Evolutionary conservation across 1,284 basidiomycete species (phyloP).

Genomic region (Leccinum griseonigrum): DNA sequence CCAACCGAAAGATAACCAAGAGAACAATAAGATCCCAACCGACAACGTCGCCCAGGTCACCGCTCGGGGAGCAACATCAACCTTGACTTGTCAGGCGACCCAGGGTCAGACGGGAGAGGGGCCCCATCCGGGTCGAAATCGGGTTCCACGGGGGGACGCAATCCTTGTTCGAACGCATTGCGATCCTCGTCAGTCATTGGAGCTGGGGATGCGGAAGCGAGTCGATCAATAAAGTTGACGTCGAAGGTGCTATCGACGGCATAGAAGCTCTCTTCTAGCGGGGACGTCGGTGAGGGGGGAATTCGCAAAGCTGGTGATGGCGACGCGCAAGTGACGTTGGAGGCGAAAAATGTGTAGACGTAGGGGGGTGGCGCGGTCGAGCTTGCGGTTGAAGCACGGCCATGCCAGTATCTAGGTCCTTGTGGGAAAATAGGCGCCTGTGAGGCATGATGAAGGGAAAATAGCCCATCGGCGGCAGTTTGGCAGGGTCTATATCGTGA

Average conservation of each 20-base stretch:
- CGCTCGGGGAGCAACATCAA: slow-evolving; percentile 32
- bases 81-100: slow-evolving; percentile 32
- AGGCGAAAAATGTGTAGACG: slow-evolving; percentile 48
- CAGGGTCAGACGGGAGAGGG: slow-evolving; percentile 27
- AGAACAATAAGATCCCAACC: slow-evolving; percentile 2
- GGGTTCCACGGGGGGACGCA: slow-evolving; percentile 17
- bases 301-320: slow-evolving; percentile 27
- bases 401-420: slow-evolving; percentile 46
- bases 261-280: slow-evolving; percentile 22
- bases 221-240: slow-evolving; percentile 31
- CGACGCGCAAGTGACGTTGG: slow-evolving; percentile 36
- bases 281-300: not conserved
- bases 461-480: slow-evolving; percentile 50
- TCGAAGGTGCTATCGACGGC: slow-evolving; percentile 23
- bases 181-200: slow-evolving; percentile 35
- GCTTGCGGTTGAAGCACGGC: slow-evolving; percentile 18
- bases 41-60: slow-evolving; percentile 10
- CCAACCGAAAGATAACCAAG: not conserved
- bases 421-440: slow-evolving; percentile 37
- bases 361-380: slow-evolving; percentile 28
- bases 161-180: slow-evolving; percentile 14
- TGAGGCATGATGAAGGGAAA: slow-evolving; percentile 31
- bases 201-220: slow-evolving; percentile 33
- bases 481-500: slow-evolving; percentile 59
- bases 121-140: slow-evolving; percentile 32